Conservation (phyloP, 345 rosid species). For the Orychophragmus violaceus region DNA sequence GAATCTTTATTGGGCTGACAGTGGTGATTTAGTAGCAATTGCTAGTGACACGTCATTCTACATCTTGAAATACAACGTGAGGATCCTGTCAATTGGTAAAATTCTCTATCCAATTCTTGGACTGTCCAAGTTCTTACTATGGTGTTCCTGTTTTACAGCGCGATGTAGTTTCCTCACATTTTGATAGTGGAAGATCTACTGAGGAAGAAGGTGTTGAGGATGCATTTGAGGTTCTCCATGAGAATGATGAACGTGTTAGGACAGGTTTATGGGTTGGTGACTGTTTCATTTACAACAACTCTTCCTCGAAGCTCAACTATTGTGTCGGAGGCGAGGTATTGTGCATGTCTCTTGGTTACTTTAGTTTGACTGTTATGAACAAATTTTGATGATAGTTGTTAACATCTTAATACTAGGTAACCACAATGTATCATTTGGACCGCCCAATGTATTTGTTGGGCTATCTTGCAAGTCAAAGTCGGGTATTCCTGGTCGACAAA, state of each 20-base stretch:
- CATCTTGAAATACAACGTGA: constrained; percentile 88
- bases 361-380: neutral
- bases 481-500: neutral
- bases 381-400: neutral
- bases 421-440: neutral
- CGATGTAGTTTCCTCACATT: constrained; percentile 76
- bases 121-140: constrained; percentile 6
- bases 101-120: neutral
- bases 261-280: constrained; percentile 99
- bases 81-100: constrained; percentile 19
- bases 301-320: constrained; percentile 96
- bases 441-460: neutral
- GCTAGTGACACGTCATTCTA: neutral
- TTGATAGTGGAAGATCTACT: constrained; percentile 84
- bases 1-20: neutral
- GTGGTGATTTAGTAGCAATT: neutral
- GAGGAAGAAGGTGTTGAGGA: constrained; percentile 99
- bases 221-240: constrained; percentile 99
- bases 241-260: constrained; percentile 94
- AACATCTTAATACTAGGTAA: constrained; percentile 6
- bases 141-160: constrained; percentile 49
- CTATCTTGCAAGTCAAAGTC: neutral
- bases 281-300: constrained; percentile 96
- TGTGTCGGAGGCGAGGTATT: constrained; percentile 99
- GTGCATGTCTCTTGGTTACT: constrained; percentile 3